Percentiles rank a stretch among this genome's conserved stretches.
Conservation (phyloP, 495 filamentous ascomycete species). For the Bacidia gigantensis region DNA sequence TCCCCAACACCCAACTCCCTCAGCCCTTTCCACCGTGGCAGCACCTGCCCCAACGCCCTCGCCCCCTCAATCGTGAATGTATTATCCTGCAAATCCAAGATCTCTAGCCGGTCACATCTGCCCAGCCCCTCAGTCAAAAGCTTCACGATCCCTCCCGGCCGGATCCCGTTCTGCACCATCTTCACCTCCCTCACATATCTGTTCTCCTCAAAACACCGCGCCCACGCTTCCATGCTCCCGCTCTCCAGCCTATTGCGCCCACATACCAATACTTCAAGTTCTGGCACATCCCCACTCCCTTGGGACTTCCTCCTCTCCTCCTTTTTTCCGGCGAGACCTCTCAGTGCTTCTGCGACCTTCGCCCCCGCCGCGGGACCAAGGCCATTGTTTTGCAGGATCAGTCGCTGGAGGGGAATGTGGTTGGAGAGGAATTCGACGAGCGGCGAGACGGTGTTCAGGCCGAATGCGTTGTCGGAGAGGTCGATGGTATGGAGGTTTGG, state of each 20-base stretch:
- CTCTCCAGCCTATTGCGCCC: constrained; percentile 92
- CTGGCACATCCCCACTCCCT: constrained; percentile 47
- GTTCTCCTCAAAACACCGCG: constrained; percentile 68
- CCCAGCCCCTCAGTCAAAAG: constrained; percentile 65
- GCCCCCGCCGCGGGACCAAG: constrained; percentile 81
- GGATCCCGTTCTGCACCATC: constrained; percentile 98
- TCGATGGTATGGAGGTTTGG: constrained; percentile 79
- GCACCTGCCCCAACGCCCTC: constrained; percentile 58
- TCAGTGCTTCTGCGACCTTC: constrained; percentile 65
- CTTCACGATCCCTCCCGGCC: constrained; percentile 75
- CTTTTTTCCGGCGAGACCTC: constrained; percentile 67
- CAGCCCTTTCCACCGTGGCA: constrained; percentile 59
- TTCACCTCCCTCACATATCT: constrained; percentile 62
- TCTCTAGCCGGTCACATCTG: constrained; percentile 46
- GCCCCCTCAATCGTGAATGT: constrained; percentile 80
- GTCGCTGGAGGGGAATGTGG: constrained; percentile 76
- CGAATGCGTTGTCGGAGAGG: constrained; percentile 95
- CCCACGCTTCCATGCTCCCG: constrained; percentile 92
- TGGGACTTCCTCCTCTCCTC: constrained; percentile 47
- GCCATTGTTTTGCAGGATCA: constrained; percentile 97
- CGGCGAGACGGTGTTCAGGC: constrained; percentile 74
- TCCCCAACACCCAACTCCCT: constrained; percentile 81
- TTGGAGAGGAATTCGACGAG: constrained; percentile 73
- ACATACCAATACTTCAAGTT: constrained; percentile 87
- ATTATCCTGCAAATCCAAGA: constrained; percentile 91